Evolutionary conservation across 2,329 filamentous ascomycete species (phyloP).

Genomic region (Aspergillus sp.): DNA sequence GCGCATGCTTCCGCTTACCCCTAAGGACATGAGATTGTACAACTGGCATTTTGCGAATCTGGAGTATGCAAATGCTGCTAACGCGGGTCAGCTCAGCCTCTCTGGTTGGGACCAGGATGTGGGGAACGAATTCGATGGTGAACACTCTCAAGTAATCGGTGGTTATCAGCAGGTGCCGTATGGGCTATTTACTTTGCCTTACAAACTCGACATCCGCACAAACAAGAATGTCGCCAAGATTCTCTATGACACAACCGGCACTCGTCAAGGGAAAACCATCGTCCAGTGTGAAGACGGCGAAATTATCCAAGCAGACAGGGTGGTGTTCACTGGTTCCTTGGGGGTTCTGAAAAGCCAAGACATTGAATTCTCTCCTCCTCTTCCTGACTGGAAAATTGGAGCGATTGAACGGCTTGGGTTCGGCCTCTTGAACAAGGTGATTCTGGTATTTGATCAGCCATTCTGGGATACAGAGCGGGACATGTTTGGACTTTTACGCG

Average conservation of each 20-base stretch:
- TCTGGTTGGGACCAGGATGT: slow-evolving; percentile 95
- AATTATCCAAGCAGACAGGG: slow-evolving; percentile 71
- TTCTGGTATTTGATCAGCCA: slow-evolving; percentile 77
- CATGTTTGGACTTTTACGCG: slow-evolving; percentile 86
- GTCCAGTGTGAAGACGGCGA: slow-evolving; percentile 74
- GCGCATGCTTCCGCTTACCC: slow-evolving; percentile 69
- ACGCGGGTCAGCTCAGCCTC: slow-evolving; percentile 78
- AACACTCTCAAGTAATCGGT: slow-evolving; percentile 86
- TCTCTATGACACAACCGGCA: slow-evolving; percentile 49
- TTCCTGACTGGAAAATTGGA: slow-evolving; percentile 79
- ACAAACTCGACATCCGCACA: slow-evolving; percentile 68
- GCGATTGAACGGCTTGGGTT: slow-evolving; percentile 82
- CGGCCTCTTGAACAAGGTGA: slow-evolving; percentile 89
- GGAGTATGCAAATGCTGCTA: slow-evolving; percentile 93
- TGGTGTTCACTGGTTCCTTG: slow-evolving; percentile 85
- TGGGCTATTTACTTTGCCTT: slow-evolving; percentile 71
- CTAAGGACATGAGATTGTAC: slow-evolving; percentile 80
- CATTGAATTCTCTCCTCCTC: slow-evolving; percentile 77
- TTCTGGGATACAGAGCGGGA: slow-evolving; percentile 90
- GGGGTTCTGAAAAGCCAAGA: slow-evolving; percentile 78
- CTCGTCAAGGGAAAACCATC: slow-evolving; percentile 44
- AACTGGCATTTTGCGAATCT: slow-evolving; percentile 99
- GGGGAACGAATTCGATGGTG: slow-evolving; percentile 93
- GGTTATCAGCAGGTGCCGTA: slow-evolving; percentile 92
- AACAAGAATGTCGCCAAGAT: slow-evolving; percentile 67